These are phyloP conservation scores for Podaxis sp. DNA, from an alignment of 768 basidiomycete species.

Conservation along the genomic window DNA sequence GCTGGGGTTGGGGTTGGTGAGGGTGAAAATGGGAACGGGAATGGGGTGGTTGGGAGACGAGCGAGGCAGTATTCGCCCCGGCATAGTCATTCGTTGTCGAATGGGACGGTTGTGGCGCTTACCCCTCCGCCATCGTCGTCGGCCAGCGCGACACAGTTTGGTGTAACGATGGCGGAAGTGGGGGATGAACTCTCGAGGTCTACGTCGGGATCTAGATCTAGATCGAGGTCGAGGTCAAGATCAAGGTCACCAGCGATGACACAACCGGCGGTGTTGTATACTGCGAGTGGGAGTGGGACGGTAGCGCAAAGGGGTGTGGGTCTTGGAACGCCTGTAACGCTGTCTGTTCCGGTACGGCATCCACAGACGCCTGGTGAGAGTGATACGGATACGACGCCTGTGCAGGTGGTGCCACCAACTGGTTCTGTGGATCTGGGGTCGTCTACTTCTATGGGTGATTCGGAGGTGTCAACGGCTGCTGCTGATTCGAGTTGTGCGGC, in stretches of 20 bases:
- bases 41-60: background rate
- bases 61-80: slow-evolving; percentile 23
- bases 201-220: slow-evolving; percentile 19
- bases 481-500: slow-evolving; percentile 6
- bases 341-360: background rate
- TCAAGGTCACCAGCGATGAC: slow-evolving; percentile 45
- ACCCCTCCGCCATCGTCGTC: background rate
- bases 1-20: slow-evolving; percentile 3
- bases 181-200: background rate
- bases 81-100: slow-evolving; percentile 50
- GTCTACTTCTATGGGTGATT: no score
- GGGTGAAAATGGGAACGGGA: background rate
- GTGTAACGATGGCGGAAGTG: background rate
- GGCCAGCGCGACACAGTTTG: no score
- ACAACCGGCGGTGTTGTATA: background rate
- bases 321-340: no score
- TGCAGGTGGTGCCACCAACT: background rate
- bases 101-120: slow-evolving; percentile 38
- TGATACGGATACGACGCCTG: background rate
- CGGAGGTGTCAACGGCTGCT: background rate
- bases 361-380: background rate
- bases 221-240: slow-evolving; percentile 30
- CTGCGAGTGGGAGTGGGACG: slow-evolving; percentile 9
- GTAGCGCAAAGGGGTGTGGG: background rate
- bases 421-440: no score